Evolutionary conservation across 345 rosid genomes (phyloP).

Genomic region (Jatropha curcas): DNA sequence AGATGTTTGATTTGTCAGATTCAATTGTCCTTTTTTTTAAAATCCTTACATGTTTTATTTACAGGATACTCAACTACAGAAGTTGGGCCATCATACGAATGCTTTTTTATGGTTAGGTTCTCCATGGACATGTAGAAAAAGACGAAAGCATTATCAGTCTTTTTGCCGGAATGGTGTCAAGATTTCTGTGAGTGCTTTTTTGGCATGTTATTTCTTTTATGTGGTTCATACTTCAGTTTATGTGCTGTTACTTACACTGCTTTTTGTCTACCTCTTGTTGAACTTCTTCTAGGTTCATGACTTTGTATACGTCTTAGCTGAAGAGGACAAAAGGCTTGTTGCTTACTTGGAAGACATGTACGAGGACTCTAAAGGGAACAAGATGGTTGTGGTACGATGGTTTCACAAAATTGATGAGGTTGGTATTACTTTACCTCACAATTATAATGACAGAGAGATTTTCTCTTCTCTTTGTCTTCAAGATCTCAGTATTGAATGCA

Average conservation of each 20-base stretch:
- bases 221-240: neutral
- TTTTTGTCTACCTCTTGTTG: neutral
- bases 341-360: constrained; percentile 83
- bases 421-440: constrained; percentile 59
- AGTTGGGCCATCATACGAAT: constrained; percentile 28
- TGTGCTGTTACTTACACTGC: neutral
- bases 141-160: constrained; percentile 62
- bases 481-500: constrained; percentile 84
- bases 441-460: constrained; percentile 72
- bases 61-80: constrained; percentile 35
- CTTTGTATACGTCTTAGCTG: constrained; percentile 77
- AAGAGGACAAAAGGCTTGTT: constrained; percentile 66
- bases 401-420: constrained; percentile 92
- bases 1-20: neutral
- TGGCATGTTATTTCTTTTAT: neutral
- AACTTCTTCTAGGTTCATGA: constrained; percentile 54
- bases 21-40: neutral
- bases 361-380: constrained; percentile 67
- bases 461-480: constrained; percentile 81
- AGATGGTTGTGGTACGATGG: constrained; percentile 84
- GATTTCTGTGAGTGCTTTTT: constrained; percentile 59
- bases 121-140: constrained; percentile 58
- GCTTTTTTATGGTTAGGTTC: constrained; percentile 64
- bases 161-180: constrained; percentile 58
- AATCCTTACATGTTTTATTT: neutral